A percentile compares a stretch with the other conserved stretches of the same genome.
Conservation (phyloP, 371 early-diverging fungal species). For the Sporodiniella umbellata region DNA sequence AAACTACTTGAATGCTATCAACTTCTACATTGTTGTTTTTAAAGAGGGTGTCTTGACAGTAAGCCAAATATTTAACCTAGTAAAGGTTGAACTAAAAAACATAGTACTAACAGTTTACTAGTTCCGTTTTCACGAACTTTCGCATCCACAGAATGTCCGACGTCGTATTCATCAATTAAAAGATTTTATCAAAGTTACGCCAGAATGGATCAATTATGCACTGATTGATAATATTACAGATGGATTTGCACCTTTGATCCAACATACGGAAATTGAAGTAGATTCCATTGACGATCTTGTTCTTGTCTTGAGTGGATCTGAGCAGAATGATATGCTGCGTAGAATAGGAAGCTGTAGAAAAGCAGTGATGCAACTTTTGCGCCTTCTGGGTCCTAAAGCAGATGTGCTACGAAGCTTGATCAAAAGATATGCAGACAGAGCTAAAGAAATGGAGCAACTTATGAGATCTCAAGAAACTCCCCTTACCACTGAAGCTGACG, state of each 20-base stretch:
- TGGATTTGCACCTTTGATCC: conserved; percentile 77
- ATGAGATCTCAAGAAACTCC: conserved; percentile 1
- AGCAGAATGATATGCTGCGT: conserved; percentile 85
- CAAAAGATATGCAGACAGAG: conserved; percentile 56
- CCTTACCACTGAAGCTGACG: conserved; percentile 6
- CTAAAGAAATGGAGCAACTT: conserved; percentile 29
- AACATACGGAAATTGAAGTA: conserved; percentile 80
- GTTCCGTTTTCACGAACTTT: conserved; percentile 62
- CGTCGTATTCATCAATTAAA: conserved; percentile 61
- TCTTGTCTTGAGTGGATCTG: conserved; percentile 63
- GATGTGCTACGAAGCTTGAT: conserved; percentile 77
- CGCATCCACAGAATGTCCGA: conserved; percentile 62
- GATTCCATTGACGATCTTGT: conserved; percentile 92
- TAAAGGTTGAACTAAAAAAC: too few relatives aligned
- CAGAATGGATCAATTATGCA: conserved; percentile 91
- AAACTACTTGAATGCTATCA: conserved; percentile 75
- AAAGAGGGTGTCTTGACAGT: conserved; percentile 61
- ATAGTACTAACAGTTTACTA: conserved; percentile 5
- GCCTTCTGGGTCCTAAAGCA: conserved; percentile 76
- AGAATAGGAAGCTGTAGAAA: conserved; percentile 84
- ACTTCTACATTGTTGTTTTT: conserved; percentile 82
- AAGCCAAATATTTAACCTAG: conserved; percentile 15
- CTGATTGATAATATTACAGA: conserved; percentile 86
- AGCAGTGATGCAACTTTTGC: conserved; percentile 73
- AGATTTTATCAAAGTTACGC: conserved; percentile 59